phyloP scores from a whole-genome alignment of 805 yeast genomes.

The Saturnispora quitensis region DNA sequence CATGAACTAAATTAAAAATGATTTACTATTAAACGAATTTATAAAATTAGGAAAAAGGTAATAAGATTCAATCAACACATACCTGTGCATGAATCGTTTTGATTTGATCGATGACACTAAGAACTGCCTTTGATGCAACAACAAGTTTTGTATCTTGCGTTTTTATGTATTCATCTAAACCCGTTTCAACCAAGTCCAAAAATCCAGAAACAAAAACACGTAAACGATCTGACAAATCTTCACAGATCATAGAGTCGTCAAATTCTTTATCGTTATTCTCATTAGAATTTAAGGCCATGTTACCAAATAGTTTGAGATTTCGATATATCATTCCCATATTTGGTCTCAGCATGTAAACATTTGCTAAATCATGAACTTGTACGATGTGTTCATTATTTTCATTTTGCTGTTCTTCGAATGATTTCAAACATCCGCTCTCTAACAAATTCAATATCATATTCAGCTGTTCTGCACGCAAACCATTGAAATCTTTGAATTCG shows the following conservation, averaged over 20 bases:
- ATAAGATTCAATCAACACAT: constrained; percentile 4
- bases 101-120: constrained; percentile 14
- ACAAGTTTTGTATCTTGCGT: constrained; percentile 36
- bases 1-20: no score
- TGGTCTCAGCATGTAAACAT: constrained; percentile 43
- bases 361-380: constrained; percentile 39
- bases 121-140: constrained; percentile 12
- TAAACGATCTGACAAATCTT: constrained; percentile 50
- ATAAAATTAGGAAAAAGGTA: background rate
- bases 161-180: constrained; percentile 41
- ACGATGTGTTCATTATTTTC: constrained; percentile 1
- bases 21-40: no score
- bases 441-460: constrained; percentile 27
- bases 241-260: constrained; percentile 31
- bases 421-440: constrained; percentile 18
- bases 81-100: constrained; percentile 15
- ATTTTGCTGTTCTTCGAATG: constrained; percentile 10
- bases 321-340: constrained; percentile 33
- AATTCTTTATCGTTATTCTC: constrained; percentile 2
- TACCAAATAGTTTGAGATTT: constrained; percentile 48
- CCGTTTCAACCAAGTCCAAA: constrained; percentile 36
- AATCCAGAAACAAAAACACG: constrained; percentile 47
- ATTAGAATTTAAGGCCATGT: constrained; percentile 7
- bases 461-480: constrained; percentile 29
- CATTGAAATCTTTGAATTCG: constrained; percentile 15